Evolutionary conservation across 169 alveolate genomes (phyloP), one percentile per base, ranked within the genome.

Genomic region (Plasmodium gonderi): DNA sequence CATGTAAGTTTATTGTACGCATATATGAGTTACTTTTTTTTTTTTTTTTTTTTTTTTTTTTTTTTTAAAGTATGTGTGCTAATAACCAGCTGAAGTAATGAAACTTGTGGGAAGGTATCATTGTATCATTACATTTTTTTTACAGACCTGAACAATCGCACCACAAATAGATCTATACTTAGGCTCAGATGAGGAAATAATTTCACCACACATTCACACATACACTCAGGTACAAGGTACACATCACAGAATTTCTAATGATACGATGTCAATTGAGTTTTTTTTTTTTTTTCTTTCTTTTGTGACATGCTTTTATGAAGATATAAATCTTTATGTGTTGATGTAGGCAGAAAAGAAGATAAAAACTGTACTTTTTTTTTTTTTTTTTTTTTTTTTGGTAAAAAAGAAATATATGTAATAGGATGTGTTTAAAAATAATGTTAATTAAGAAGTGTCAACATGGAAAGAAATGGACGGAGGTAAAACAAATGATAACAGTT

Each of bases 261-360:
- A n/a, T n/a, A n/a, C n/a, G n/a, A n/a, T n/a, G n/a, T n/a, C n/a
- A n/a, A n/a, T n/a, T n/a, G 3, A 54, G 29, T 54, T 14, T 7
- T n/a, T n/a, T 54, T n/a, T 54, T 54, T 54, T 26, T 75, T 75
- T 75, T 23, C 29, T 75, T 75, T 49, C 29, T 75, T 75, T 6
- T 75, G 45, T 75, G n/a, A n/a, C 51, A 75, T 75, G 51, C 11
- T 75, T 75, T 44, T 69, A 1, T 40, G 9, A n/a, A n/a, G n/a
- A 3, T 14, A 20, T 75, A 38, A 12, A 40, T 42, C 17, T 44
- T 75, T 75, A 29, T 75, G 54, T 75, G 72, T 20, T 60, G 0
- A 60, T 60, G 72, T 60, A n/a, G 26, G 72, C 12, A 20, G 31
- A 4, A 17, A 60, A 60, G 72, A n/a, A n/a, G 72, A 60, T 23